These are phyloP conservation scores for Nicotiana sylvestris DNA, from an alignment of 257 asterid species.

Conservation along the genomic window DNA sequence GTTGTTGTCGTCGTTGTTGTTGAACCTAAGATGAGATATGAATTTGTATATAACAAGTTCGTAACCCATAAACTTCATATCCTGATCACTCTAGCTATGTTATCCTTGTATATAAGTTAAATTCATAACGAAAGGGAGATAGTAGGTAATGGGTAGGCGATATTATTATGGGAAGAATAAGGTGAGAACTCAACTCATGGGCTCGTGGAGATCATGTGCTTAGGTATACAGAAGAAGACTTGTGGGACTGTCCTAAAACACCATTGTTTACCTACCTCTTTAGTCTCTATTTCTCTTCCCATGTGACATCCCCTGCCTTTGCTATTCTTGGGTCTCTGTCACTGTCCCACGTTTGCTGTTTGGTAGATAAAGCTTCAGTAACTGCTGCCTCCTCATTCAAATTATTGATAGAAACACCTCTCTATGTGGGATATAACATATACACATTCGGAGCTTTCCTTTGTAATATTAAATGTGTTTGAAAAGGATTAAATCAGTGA, in stretches of 20 bases:
- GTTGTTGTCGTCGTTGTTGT: too few species aligned
- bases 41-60: fast-evolving
- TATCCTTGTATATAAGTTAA: neutral
- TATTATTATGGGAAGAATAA: constrained; percentile 29
- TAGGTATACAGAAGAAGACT: constrained; percentile 54
- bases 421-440: neutral
- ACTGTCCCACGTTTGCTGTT: constrained; percentile 41
- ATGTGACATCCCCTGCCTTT: constrained; percentile 35
- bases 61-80: too few species aligned
- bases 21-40: too few species aligned
- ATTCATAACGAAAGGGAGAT: constrained; percentile 6
- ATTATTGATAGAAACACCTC: constrained; percentile 13
- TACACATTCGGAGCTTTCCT: neutral
- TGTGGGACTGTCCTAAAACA: constrained; percentile 53
- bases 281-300: constrained; percentile 36
- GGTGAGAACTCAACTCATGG: constrained; percentile 48
- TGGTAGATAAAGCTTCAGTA: constrained; percentile 27
- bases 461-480: neutral
- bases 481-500: neutral
- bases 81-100: too few species aligned
- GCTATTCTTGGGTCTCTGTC: constrained; percentile 28
- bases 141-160: constrained; percentile 29
- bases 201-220: constrained; percentile 65
- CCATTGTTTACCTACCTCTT: constrained; percentile 51
- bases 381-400: constrained; percentile 7